Evolutionary conservation across 208 protist species (phyloP).

Genomic region (Crithidia sp.): DNA sequence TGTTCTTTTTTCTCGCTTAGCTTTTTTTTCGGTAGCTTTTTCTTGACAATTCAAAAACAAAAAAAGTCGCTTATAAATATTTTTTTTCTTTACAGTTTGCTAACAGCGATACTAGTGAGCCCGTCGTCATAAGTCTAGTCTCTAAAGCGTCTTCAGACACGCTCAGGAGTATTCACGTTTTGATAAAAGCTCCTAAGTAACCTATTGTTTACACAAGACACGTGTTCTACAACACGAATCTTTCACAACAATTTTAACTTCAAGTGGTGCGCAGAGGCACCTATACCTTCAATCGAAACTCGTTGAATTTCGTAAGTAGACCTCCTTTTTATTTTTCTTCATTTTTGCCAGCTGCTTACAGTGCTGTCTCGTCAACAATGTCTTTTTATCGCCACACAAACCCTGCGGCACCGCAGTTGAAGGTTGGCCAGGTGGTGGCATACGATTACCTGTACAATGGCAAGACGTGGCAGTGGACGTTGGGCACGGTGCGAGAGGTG

Average conservation of each 20-base stretch:
- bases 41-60: conserved; percentile 10
- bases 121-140: not conserved
- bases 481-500: conserved; percentile 57
- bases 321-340: not conserved
- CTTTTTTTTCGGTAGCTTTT: conserved; percentile 8
- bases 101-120: not conserved
- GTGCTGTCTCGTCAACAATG: conserved; percentile 18
- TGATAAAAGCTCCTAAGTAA: not conserved
- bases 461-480: conserved; percentile 71
- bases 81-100: conserved; percentile 13
- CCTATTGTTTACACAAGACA: not conserved
- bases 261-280: not conserved
- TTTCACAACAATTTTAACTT: not conserved
- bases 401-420: conserved; percentile 29
- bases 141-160: not conserved
- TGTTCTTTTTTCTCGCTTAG: conserved; percentile 8
- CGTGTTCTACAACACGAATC: conserved; percentile 3
- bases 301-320: not conserved
- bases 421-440: conserved; percentile 56
- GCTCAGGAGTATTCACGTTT: too few species aligned
- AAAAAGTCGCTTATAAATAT: conserved; percentile 12
- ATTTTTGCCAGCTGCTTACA: not conserved
- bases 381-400: conserved; percentile 28
- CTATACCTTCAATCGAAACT: not conserved
- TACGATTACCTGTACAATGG: conserved; percentile 60